phyloP scores from a whole-genome alignment of 2,329 filamentous ascomycete genomes.

The Leptosphaerulina australis region DNA sequence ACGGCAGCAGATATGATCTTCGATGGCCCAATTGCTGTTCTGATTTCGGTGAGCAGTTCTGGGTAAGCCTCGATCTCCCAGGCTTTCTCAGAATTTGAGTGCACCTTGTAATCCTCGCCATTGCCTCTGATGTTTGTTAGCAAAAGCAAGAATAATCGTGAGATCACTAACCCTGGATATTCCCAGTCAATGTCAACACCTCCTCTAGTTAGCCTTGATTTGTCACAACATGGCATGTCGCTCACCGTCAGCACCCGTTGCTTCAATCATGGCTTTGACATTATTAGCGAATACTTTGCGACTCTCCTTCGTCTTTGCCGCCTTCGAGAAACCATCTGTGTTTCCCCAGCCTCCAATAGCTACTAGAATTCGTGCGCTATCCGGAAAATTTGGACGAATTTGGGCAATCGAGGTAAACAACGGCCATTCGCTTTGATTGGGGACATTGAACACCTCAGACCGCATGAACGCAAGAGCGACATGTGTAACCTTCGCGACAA shows the following conservation, averaged over 20 bases:
- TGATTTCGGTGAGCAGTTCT: slow-evolving; percentile 65
- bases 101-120: slow-evolving; percentile 69
- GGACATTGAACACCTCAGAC: slow-evolving; percentile 36
- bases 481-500: slow-evolving; percentile 33
- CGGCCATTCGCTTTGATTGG: slow-evolving; percentile 27
- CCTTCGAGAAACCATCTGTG: slow-evolving; percentile 65
- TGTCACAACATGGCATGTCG: too few species aligned
- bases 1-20: slow-evolving; percentile 71
- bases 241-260: slow-evolving; percentile 68
- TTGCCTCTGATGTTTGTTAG: slow-evolving; percentile 56
- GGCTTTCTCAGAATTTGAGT: slow-evolving; percentile 63
- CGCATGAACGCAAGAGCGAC: slow-evolving; percentile 43
- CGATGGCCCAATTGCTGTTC: slow-evolving; percentile 60
- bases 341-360: slow-evolving; percentile 80
- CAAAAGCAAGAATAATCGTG: too few species aligned
- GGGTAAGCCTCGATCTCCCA: slow-evolving; percentile 69
- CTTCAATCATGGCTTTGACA: slow-evolving; percentile 65
- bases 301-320: slow-evolving; percentile 58
- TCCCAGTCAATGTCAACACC: slow-evolving; percentile 70
- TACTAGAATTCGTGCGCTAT: slow-evolving; percentile 49
- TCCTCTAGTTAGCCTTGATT: neutral
- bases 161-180: slow-evolving; percentile 51
- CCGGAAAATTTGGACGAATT: slow-evolving; percentile 53
- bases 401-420: slow-evolving; percentile 36
- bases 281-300: slow-evolving; percentile 68